These are phyloP conservation scores for Rhodotorula paludigena DNA, from an alignment of 768 basidiomycete genomes.

Conservation along the genomic window DNA sequence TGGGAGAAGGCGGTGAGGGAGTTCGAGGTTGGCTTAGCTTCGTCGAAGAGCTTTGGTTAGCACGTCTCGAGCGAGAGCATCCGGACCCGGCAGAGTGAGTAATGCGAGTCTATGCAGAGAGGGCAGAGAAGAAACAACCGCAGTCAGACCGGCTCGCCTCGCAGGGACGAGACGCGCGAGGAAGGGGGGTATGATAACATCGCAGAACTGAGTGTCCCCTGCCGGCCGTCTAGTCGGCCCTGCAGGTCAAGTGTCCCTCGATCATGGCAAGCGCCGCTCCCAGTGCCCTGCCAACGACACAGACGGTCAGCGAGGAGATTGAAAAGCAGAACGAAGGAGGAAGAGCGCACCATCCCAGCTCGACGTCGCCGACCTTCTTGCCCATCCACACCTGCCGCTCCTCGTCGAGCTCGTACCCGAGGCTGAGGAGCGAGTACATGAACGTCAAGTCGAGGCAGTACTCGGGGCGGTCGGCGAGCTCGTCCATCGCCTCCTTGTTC, in stretches of 20 bases:
- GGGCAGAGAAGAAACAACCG: too few species aligned
- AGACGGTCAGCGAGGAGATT: neutral
- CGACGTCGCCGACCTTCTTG: slow-evolving; percentile 81
- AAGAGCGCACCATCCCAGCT: slow-evolving; percentile 68
- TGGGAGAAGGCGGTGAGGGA: neutral
- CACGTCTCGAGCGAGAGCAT: too few species aligned
- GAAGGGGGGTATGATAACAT: too few species aligned
- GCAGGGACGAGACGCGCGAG: too few species aligned
- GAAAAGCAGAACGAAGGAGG: neutral
- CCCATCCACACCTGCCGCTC: slow-evolving; percentile 62
- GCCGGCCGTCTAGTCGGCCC: slow-evolving; percentile 1
- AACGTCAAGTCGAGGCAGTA: slow-evolving; percentile 95
- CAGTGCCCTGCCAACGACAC: slow-evolving; percentile 2
- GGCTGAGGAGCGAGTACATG: slow-evolving; percentile 77
- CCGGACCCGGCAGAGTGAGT: too few species aligned
- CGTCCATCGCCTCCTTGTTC: slow-evolving; percentile 55
- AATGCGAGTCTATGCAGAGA: too few species aligned
- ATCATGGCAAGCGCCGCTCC: slow-evolving; percentile 15
- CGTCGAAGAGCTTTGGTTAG: too few species aligned
- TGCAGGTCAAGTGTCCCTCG: slow-evolving; percentile 15
- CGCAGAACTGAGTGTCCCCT: neutral
- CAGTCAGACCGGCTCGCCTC: too few species aligned
- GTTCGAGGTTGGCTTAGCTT: too few species aligned
- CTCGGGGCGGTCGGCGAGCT: slow-evolving; percentile 78
- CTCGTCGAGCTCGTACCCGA: slow-evolving; percentile 83